These are phyloP conservation scores for Saccharomycopsis amapae DNA, from an alignment of 805 yeast genomes.

Conservation along the genomic window DNA sequence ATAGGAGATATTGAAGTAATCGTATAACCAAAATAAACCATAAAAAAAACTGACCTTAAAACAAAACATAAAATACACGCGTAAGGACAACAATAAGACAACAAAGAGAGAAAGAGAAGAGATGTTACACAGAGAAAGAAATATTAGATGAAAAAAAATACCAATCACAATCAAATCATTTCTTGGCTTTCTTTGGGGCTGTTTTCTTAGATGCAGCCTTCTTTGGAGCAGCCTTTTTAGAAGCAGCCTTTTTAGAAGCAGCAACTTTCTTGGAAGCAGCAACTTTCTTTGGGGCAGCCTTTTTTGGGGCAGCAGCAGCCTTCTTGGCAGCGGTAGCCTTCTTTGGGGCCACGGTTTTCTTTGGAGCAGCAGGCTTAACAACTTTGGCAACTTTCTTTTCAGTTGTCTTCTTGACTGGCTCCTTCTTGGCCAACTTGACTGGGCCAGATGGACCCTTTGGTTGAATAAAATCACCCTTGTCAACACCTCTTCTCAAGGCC, in stretches of 20 bases:
- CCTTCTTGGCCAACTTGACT: slow-evolving; percentile 45
- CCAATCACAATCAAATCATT: too few relatives aligned
- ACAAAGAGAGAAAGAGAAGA: too few relatives aligned
- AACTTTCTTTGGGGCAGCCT: slow-evolving; percentile 17
- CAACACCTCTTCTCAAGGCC: slow-evolving; percentile 77
- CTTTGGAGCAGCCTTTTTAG: slow-evolving; percentile 23
- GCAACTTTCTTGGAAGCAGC: slow-evolving; percentile 28
- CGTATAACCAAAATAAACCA: too few relatives aligned
- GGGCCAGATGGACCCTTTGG: slow-evolving; percentile 92
- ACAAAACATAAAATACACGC: too few relatives aligned
- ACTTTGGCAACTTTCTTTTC: slow-evolving; percentile 20
- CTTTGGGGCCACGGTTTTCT: slow-evolving; percentile 23
- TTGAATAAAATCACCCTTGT: slow-evolving; percentile 65
- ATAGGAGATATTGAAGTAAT: too few relatives aligned
- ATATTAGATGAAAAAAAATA: too few relatives aligned
- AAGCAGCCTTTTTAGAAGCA: slow-evolving; percentile 22
- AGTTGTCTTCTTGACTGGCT: slow-evolving; percentile 32
- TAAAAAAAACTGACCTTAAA: too few relatives aligned
- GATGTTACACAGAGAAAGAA: too few relatives aligned
- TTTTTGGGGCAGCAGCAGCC: slow-evolving; percentile 25
- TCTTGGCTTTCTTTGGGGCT: slow-evolving; percentile 27
- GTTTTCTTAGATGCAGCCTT: slow-evolving; percentile 16
- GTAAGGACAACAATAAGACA: too few relatives aligned
- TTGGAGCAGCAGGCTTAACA: slow-evolving; percentile 24
- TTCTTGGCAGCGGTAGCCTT: slow-evolving; percentile 27